These are phyloP conservation scores for Pyrenophora graminea DNA, from an alignment of 2,329 filamentous ascomycete genomes.

Conservation along the genomic window DNA sequence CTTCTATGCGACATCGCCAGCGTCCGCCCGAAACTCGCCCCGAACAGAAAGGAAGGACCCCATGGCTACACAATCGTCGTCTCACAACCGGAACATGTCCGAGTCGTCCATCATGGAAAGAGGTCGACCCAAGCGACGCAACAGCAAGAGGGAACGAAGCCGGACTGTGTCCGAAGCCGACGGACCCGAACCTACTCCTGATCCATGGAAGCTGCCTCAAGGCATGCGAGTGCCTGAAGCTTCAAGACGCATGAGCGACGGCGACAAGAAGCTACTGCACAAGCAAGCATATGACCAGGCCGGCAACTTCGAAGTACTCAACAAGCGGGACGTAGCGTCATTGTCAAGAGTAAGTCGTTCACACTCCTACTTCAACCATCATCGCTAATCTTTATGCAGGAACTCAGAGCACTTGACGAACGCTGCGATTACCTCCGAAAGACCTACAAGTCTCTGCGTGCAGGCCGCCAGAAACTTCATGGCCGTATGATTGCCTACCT, in stretches of 20 bases:
- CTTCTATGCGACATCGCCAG: constrained; percentile 38
- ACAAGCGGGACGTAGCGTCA: constrained; percentile 47
- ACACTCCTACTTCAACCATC: neutral
- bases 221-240: constrained; percentile 46
- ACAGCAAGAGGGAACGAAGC: constrained; percentile 39
- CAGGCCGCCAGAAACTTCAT: constrained; percentile 77
- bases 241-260: constrained; percentile 36
- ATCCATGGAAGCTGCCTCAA: constrained; percentile 44
- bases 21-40: constrained; percentile 37
- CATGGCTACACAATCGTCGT: constrained; percentile 19
- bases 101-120: constrained; percentile 47
- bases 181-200: constrained; percentile 28
- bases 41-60: constrained; percentile 40
- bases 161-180: constrained; percentile 42
- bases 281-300: constrained; percentile 47
- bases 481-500: constrained; percentile 77
- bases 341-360: constrained; percentile 62
- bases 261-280: constrained; percentile 44
- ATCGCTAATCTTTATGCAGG: constrained; percentile 52
- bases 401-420: constrained; percentile 76
- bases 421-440: constrained; percentile 77
- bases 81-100: constrained; percentile 44
- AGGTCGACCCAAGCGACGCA: constrained; percentile 41
- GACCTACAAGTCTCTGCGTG: constrained; percentile 74
- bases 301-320: constrained; percentile 48